phyloP scores from a whole-genome alignment of 495 filamentous ascomycete species.

The Daldinia concentrica region DNA sequence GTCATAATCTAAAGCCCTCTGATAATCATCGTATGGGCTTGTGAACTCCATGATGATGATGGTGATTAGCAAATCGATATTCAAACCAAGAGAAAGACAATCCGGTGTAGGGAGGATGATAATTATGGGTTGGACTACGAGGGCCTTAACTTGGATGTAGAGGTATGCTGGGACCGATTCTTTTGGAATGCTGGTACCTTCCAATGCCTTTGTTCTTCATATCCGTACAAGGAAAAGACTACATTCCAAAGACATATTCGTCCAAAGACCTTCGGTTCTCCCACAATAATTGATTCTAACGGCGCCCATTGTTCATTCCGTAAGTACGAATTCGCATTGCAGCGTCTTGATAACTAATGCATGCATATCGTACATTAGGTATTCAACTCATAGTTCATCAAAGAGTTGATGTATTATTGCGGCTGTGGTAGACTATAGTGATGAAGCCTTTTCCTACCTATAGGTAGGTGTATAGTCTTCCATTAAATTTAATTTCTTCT shows the following conservation, averaged over 20 bases:
- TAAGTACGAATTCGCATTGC: neutral
- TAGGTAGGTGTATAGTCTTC: too few relatives aligned
- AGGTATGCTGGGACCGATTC: neutral
- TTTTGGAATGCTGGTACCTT: constrained; percentile 28
- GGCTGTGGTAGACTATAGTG: neutral
- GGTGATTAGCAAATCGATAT: neutral
- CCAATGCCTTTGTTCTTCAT: constrained; percentile 42
- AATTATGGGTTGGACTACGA: constrained; percentile 3
- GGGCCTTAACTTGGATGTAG: constrained; percentile 8
- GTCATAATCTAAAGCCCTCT: constrained; percentile 27
- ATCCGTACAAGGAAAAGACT: constrained; percentile 21
- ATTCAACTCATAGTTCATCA: neutral
- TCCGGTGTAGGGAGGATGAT: neutral
- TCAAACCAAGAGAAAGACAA: constrained; percentile 1
- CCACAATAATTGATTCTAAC: constrained; percentile 11
- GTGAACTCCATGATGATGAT: neutral
- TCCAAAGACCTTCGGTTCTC: constrained; percentile 23
- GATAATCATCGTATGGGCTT: constrained; percentile 11
- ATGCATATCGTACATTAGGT: neutral
- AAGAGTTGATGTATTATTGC: neutral
- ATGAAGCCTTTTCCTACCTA: neutral
- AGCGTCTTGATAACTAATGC: neutral
- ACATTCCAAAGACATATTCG: constrained; percentile 40
- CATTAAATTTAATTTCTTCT: too few relatives aligned
- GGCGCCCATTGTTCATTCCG: constrained; percentile 14